phyloP scores from a whole-genome alignment of 1,284 basidiomycete species.

The Tylopilus orsonianus region DNA sequence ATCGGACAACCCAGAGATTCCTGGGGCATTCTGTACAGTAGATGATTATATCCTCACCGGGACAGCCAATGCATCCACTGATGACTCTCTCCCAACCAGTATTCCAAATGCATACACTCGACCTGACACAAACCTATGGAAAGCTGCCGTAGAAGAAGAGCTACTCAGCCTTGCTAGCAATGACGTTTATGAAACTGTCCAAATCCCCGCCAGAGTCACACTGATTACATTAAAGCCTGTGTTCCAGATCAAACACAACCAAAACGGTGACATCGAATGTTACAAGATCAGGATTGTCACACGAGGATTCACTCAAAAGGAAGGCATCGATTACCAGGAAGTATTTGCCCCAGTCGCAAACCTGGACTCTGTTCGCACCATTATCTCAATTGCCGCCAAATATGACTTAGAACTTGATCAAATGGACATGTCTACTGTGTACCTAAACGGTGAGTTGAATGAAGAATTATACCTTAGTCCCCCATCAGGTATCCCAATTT shows the following conservation, averaged over 20 bases:
- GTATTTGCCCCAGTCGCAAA: neutral
- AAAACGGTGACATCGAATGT: neutral
- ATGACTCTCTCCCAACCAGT: no score
- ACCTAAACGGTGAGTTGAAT: neutral
- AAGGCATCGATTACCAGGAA: neutral
- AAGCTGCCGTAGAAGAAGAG: neutral
- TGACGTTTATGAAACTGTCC: neutral
- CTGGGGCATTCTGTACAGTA: no score
- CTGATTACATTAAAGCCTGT: neutral
- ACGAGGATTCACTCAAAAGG: neutral
- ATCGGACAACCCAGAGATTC: no score
- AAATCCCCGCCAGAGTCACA: neutral
- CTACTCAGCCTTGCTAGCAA: neutral
- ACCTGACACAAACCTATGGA: no score
- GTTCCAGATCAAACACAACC: neutral
- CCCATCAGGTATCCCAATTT: neutral
- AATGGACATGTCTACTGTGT: neutral
- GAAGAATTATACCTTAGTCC: neutral
- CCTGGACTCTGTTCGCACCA: neutral
- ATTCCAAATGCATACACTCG: no score
- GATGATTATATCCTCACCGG: no score
- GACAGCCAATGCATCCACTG: no score
- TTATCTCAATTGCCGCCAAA: neutral
- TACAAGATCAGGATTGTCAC: neutral
- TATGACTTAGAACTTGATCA: neutral